These are phyloP conservation scores for Cicer pinnatifidum DNA, from an alignment of 306 rosid species.

Conservation along the genomic window DNA sequence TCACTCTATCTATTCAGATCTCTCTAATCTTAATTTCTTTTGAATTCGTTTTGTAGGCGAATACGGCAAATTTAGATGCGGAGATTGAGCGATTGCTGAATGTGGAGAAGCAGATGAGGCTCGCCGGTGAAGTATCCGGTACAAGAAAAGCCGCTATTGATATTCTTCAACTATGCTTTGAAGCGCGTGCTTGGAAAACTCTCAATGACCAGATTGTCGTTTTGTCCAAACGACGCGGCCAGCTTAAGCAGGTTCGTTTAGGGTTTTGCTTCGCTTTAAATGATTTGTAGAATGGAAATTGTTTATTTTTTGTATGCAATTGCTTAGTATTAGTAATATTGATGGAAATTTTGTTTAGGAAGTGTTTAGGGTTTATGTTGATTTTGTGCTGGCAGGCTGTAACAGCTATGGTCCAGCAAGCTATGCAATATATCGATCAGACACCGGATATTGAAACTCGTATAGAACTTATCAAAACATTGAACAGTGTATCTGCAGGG, in stretches of 20 bases:
- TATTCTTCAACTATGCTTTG: conserved; percentile 79
- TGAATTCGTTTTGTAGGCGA: conserved; percentile 53
- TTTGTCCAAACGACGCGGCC: conserved; percentile 91
- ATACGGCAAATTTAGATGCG: conserved; percentile 58
- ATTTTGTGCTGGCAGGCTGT: conserved; percentile 62
- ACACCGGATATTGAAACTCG: conserved; percentile 81
- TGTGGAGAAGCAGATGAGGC: conserved; percentile 87
- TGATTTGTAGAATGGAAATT: conserved; percentile 6
- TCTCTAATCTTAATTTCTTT: not conserved
- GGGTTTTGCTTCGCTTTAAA: conserved; percentile 39
- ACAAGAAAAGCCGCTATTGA: conserved; percentile 83
- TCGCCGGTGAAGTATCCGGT: conserved; percentile 66
- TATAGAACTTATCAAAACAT: conserved; percentile 78
- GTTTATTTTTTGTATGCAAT: not conserved
- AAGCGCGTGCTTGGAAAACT: conserved; percentile 83
- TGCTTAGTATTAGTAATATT: not conserved
- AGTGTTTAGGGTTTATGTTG: not conserved
- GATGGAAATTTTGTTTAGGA: not conserved
- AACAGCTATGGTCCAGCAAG: conserved; percentile 95
- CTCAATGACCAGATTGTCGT: conserved; percentile 92
- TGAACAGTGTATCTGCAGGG: conserved; percentile 86
- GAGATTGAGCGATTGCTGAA: conserved; percentile 71
- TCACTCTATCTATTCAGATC: too few species aligned
- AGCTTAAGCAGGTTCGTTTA: conserved; percentile 79
- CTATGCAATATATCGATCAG: conserved; percentile 89